Percentiles rank a stretch among this genome's conserved stretches.
Evolutionary conservation across 495 filamentous ascomycete genomes (phyloP).

Genomic region (Aspergillus sparsus): DNA sequence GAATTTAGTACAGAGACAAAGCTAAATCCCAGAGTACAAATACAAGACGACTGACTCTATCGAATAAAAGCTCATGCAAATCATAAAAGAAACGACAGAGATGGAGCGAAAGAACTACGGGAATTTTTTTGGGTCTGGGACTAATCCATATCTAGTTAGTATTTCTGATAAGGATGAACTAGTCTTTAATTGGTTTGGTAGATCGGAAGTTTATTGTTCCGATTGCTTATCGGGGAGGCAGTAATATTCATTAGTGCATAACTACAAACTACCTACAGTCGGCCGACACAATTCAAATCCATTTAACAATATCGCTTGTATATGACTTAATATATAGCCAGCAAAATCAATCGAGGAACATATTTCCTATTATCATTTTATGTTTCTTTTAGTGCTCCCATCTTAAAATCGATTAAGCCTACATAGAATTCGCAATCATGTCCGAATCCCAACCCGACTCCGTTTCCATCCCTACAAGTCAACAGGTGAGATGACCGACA

Average conservation of each 20-base stretch:
- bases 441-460: background rate
- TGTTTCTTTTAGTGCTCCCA: too few relatives aligned
- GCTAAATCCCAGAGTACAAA: too few relatives aligned
- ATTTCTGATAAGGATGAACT: constrained; percentile 26
- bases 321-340: too few relatives aligned
- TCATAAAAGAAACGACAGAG: too few relatives aligned
- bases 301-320: too few relatives aligned
- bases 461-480: background rate
- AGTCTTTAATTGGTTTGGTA: background rate
- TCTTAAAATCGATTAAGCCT: too few relatives aligned
- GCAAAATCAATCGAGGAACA: too few relatives aligned
- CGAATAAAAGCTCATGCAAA: too few relatives aligned
- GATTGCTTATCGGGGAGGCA: constrained; percentile 11
- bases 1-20: background rate
- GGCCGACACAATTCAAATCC: too few relatives aligned
- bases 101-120: constrained; percentile 24
- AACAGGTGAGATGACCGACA: background rate
- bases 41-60: too few relatives aligned
- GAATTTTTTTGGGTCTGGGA: constrained; percentile 44
- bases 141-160: constrained; percentile 35
- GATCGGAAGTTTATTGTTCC: constrained; percentile 32
- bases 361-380: too few relatives aligned
- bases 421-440: background rate
- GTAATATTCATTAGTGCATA: background rate
- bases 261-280: too few relatives aligned